These are phyloP conservation scores for Biscogniauxia mediterranea DNA, from an alignment of 2,329 filamentous ascomycete genomes.

Conservation along the genomic window DNA sequence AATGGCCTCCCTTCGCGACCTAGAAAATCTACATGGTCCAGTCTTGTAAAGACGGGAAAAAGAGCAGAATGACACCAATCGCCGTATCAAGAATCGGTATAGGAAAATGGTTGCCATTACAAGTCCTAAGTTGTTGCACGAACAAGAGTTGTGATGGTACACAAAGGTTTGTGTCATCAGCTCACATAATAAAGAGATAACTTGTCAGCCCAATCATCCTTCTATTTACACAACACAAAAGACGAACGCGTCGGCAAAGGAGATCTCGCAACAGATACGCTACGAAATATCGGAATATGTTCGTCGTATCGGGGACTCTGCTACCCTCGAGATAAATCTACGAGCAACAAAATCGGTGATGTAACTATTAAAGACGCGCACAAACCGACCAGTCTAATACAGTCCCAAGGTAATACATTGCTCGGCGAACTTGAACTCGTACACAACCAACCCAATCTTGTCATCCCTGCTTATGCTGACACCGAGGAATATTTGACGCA, in stretches of 20 bases:
- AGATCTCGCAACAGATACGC: background rate
- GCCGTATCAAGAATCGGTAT: background rate
- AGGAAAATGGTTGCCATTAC: background rate
- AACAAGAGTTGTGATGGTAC: too few species aligned
- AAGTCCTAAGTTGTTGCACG: background rate
- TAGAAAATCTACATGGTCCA: background rate
- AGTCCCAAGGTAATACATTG: background rate
- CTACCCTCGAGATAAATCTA: background rate
- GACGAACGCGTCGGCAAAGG: background rate
- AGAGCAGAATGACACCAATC: background rate
- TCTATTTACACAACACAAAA: background rate
- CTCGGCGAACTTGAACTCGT: background rate
- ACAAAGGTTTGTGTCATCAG: background rate
- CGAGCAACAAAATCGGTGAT: background rate
- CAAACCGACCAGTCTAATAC: background rate
- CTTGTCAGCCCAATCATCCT: background rate
- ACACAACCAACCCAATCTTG: background rate
- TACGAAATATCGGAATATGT: background rate
- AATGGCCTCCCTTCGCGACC: background rate
- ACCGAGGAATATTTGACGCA: background rate
- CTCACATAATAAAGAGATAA: too few species aligned
- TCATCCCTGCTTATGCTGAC: background rate
- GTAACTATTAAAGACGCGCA: background rate
- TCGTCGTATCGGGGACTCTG: background rate
- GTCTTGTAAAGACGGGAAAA: background rate